Evolutionary conservation across 2,329 filamentous ascomycete genomes (phyloP).

Genomic region (Metarhizium robertsii): DNA sequence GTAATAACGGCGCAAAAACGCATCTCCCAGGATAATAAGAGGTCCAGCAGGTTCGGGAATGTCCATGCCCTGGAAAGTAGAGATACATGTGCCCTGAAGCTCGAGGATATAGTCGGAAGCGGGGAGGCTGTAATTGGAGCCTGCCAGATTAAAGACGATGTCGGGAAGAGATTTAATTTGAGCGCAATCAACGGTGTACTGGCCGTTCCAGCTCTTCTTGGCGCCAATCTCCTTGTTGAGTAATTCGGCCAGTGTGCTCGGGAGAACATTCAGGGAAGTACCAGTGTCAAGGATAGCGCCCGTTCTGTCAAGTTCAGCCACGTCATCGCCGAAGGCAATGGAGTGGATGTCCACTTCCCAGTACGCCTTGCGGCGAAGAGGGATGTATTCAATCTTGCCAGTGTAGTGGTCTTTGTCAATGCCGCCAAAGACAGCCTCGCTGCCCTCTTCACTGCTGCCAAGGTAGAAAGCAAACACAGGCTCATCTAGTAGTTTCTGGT

Average conservation of each 20-base stretch:
- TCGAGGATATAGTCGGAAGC: conserved; percentile 93
- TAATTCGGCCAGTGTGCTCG: conserved; percentile 83
- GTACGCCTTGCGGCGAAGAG: conserved; percentile 96
- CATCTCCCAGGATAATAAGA: conserved; percentile 88
- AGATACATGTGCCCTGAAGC: conserved; percentile 91
- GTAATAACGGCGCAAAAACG: conserved; percentile 79
- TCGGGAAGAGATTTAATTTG: conserved; percentile 80
- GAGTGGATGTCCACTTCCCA: conserved; percentile 97
- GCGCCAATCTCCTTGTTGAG: conserved; percentile 96
- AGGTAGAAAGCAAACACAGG: conserved; percentile 97
- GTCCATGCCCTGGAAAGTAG: conserved; percentile 95
- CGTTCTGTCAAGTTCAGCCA: conserved; percentile 84
- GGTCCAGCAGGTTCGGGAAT: conserved; percentile 81
- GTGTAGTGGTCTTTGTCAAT: conserved; percentile 71
- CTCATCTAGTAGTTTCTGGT: conserved; percentile 84
- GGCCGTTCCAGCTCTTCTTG: conserved; percentile 95
- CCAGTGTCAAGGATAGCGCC: conserved; percentile 97
- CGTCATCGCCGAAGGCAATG: conserved; percentile 78
- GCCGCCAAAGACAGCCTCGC: conserved; percentile 85
- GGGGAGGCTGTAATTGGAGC: conserved; percentile 86
- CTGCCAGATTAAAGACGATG: conserved; percentile 80
- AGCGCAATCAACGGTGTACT: conserved; percentile 87
- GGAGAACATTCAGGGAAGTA: conserved; percentile 93
- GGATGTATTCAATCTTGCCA: conserved; percentile 86
- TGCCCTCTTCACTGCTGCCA: conserved; percentile 61